Conservation (phyloP, 768 basidiomycete genomes). For the Kwoniella dejecticola region DNA sequence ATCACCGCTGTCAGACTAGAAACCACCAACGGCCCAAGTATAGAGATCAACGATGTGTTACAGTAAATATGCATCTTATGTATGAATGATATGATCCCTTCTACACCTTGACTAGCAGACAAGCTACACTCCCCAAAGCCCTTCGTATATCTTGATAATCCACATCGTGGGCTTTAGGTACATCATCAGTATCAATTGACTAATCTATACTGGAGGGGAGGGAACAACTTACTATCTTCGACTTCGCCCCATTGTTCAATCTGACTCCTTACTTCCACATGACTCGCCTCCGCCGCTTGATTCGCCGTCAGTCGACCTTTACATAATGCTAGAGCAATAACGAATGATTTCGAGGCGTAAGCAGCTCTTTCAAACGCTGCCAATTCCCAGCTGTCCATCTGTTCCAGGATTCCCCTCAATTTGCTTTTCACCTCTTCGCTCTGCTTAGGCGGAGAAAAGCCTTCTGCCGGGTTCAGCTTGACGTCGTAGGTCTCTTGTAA, state of each 20-base stretch:
- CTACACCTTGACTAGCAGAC: conserved; percentile 58
- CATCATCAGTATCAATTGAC: background rate
- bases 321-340: conserved; percentile 82
- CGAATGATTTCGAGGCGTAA: conserved; percentile 84
- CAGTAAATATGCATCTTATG: background rate
- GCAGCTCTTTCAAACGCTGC: conserved; percentile 92
- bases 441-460: conserved; percentile 72
- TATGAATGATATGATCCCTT: background rate
- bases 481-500: conserved; percentile 67
- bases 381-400: conserved; percentile 80
- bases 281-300: conserved; percentile 77
- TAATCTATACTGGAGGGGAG: background rate
- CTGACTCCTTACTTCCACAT: conserved; percentile 92
- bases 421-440: conserved; percentile 67
- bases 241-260: conserved; percentile 99
- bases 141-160: conserved; percentile 91
- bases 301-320: conserved; percentile 75
- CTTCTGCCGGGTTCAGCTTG: conserved; percentile 69
- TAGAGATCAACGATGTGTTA: conserved; percentile 71
- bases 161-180: conserved; percentile 83
- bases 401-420: conserved; percentile 63
- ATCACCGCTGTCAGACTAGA: conserved; percentile 82
- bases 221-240: conserved; percentile 81
- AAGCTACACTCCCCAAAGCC: conserved; percentile 78
- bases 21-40: conserved; percentile 83